Conservation (phyloP, 768 basidiomycete species). For the Lactarius akahatsu region DNA sequence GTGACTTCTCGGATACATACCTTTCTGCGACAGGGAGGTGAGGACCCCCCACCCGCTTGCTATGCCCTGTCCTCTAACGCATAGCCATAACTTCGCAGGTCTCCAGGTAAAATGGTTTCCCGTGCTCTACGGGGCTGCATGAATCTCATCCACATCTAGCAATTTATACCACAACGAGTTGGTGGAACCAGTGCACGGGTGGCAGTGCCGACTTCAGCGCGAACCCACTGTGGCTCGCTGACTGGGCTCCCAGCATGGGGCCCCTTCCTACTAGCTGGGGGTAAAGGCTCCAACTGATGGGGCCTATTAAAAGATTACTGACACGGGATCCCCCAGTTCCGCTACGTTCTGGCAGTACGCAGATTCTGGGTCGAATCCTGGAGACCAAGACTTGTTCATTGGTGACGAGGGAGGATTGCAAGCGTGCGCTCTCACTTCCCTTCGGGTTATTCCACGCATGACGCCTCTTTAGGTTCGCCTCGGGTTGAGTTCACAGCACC, state of each 20-base stretch:
- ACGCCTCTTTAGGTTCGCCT: constrained; percentile 1
- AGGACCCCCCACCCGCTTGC: constrained; percentile 11
- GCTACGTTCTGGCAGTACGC: constrained; percentile 64
- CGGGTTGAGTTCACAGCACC: neutral
- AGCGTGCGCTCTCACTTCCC: constrained; percentile 33
- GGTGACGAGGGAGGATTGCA: constrained; percentile 47
- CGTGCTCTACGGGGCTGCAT: neutral
- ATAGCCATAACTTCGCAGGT: constrained; percentile 33
- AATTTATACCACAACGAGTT: constrained; percentile 64
- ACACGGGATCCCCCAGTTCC: constrained; percentile 36
- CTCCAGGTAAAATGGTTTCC: constrained; percentile 38
- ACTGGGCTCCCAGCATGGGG: constrained; percentile 50
- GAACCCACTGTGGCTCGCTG: constrained; percentile 64
- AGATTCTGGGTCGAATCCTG: constrained; percentile 55
- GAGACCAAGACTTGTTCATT: constrained; percentile 58
- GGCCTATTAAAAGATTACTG: neutral
- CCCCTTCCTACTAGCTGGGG: constrained; percentile 59
- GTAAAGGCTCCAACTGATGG: constrained; percentile 34
- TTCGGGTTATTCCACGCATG: neutral
- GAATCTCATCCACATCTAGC: constrained; percentile 35
- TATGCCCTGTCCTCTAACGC: neutral
- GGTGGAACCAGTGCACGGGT: constrained; percentile 69
- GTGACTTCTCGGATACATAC: constrained; percentile 62
- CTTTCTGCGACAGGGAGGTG: constrained; percentile 48
- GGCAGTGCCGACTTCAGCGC: constrained; percentile 51